Evolutionary conservation across 768 basidiomycete species (phyloP).

Genomic region (Ramaria rubella): DNA sequence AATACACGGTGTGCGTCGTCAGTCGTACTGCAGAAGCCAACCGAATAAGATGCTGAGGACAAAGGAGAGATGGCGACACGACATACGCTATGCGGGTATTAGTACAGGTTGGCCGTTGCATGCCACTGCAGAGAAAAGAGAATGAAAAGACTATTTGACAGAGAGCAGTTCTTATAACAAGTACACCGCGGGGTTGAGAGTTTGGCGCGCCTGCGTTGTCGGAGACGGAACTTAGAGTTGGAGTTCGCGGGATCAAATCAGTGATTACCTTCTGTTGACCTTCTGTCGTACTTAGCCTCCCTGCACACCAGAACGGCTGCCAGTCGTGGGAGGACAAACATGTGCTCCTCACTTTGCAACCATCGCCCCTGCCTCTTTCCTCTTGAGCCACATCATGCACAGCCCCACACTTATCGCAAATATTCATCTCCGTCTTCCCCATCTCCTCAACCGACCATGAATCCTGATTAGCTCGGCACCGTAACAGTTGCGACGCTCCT

Average conservation of each 20-base stretch:
- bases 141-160: conserved; percentile 4
- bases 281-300: not conserved
- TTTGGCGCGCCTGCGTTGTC: not conserved
- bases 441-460: not conserved
- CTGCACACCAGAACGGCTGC: not conserved
- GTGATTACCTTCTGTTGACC: not conserved
- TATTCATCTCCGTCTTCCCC: not conserved
- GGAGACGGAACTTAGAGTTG: conserved; percentile 1
- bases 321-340: not conserved
- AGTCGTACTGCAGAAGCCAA: conserved; percentile 29
- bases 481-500: no score
- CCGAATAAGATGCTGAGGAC: not conserved
- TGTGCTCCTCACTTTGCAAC: not conserved
- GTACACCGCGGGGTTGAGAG: conserved; percentile 1
- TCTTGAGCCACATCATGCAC: not conserved
- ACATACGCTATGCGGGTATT: conserved; percentile 48
- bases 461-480: no score
- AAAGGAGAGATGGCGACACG: not conserved
- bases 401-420: not conserved
- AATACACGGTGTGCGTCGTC: conserved; percentile 69
- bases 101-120: conserved; percentile 67
- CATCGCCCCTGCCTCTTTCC: not conserved
- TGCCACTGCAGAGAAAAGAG: conserved; percentile 24
- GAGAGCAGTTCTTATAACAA: conserved; percentile 12
- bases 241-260: conserved; percentile 6